Base-by-base conservation (phyloP, 202 grass and related monocot genomes). In the Zizania palustris region DNA sequence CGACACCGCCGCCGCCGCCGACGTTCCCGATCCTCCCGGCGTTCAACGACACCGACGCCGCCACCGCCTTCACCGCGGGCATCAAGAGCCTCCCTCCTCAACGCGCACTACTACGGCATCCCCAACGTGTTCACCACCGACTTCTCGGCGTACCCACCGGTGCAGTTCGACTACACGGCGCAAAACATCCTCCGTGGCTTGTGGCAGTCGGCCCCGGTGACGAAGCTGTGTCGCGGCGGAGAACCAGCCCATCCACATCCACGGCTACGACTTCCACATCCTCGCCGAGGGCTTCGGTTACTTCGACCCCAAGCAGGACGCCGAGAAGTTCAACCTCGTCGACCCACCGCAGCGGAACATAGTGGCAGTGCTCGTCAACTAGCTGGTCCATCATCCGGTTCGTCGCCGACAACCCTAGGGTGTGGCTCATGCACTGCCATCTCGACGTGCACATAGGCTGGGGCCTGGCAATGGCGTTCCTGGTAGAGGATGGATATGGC, bases 391-490 rank as follows among this genome's bases (percentile, higher is more conserved):
- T 95, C 60, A 95, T 95, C 78, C 88, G 89, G 76, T 95, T 95
- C 63, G 80, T 88, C 18, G 88, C 92, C 10, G 88, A 96, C 69
- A 96, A 96, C 74, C 89, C 92, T 0, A 89, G 89, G 1, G 83
- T 97, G 75, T 93, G 90, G 93, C 68, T 93, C 33, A 82, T 88
- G 85, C 90, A 97, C 61, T 93, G 93, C 80, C 93, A 97, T 84
- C 88, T 93, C 11, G 90, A 97, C 71, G 93, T 93, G 72, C 93
- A 93, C 79, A 93, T 97, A 22, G 87, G 74, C 9, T 93, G 93
- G 93, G 93, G 93, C 51, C 73, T 91, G 66, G 93, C 90, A 2
- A 97, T 90, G 90, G 85, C 85, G 8, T 93, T 96, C 81, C 69
- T 97, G 6, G 93, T 97, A 6, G 88, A 89, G 42, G 87, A 90